Evolutionary conservation across 768 basidiomycete genomes (phyloP).

Genomic region (Mycena vulgaris): DNA sequence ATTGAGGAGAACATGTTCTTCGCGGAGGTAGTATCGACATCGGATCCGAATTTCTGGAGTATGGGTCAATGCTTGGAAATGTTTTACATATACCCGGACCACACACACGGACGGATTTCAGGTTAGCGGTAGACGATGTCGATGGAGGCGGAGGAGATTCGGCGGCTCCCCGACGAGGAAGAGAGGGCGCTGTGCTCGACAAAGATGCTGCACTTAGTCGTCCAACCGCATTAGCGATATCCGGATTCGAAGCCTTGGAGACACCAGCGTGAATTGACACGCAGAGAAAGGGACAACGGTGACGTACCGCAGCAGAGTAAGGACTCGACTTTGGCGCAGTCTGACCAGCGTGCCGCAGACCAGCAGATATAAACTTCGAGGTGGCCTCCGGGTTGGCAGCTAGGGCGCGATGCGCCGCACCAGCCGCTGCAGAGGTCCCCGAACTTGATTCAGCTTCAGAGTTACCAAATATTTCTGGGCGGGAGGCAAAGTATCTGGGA

Average conservation of each 20-base stretch:
- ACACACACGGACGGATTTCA: conserved; percentile 49
- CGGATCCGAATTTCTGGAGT: conserved; percentile 70
- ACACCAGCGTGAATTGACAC: background rate
- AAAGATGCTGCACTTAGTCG: conserved; percentile 72
- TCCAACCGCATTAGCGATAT: conserved; percentile 60
- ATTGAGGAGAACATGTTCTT: conserved; percentile 65
- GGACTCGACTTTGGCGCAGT: conserved; percentile 23
- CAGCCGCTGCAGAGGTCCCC: conserved; percentile 7
- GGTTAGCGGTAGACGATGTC: conserved; percentile 42
- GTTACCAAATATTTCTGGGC: conserved; percentile 38
- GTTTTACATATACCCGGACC: background rate
- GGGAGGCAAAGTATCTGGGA: conserved; percentile 39
- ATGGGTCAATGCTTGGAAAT: background rate
- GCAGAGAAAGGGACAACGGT: background rate
- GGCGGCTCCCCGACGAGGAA: conserved; percentile 40
- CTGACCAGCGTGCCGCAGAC: conserved; percentile 21
- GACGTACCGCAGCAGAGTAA: conserved; percentile 27
- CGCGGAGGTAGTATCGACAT: conserved; percentile 68
- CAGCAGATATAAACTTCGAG: conserved; percentile 12
- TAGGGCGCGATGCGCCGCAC: conserved; percentile 34
- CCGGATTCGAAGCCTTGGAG: conserved; percentile 56
- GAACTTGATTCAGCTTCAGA: conserved; percentile 26
- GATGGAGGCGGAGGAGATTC: conserved; percentile 44
- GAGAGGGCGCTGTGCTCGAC: conserved; percentile 39
- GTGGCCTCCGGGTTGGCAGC: conserved; percentile 31